Evolutionary conservation across 2,329 filamentous ascomycete genomes (phyloP).

Genomic region (Clarireedia sp.): DNA sequence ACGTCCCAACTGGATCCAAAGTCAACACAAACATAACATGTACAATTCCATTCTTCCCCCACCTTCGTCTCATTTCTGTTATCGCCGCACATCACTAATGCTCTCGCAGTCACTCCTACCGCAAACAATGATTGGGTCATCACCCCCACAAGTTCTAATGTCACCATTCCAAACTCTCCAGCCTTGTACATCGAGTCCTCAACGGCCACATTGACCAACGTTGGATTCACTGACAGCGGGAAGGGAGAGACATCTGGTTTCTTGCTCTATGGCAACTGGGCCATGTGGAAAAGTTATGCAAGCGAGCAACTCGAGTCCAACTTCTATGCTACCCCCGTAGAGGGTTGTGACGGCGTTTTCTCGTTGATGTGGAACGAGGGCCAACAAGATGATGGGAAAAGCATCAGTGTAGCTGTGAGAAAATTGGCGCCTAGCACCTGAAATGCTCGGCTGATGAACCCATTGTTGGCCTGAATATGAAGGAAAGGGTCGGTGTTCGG

Average conservation of each 20-base stretch:
- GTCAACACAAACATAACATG: constrained; percentile 5
- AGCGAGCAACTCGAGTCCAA: not conserved
- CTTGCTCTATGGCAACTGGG: not conserved
- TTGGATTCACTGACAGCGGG: not conserved
- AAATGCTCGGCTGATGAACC: not conserved
- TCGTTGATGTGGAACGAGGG: constrained; percentile 3
- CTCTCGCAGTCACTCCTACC: not conserved
- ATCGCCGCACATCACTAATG: not conserved
- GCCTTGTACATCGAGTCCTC: not conserved
- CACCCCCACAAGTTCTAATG: not conserved
- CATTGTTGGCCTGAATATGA: not conserved
- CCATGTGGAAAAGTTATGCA: not conserved
- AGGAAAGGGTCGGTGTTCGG: not conserved
- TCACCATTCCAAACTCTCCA: not conserved
- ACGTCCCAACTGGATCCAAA: not conserved
- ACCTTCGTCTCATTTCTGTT: not conserved
- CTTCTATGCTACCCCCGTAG: constrained; percentile 1
- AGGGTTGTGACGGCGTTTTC: not conserved
- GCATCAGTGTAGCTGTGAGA: not conserved
- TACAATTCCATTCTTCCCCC: not conserved
- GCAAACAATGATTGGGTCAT: not conserved
- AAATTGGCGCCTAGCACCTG: not conserved
- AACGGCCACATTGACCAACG: not conserved
- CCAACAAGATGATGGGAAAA: not conserved
- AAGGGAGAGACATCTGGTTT: not conserved